phyloP scores from a whole-genome alignment of 148 eudicot genomes.

The Chenopodium formosanum region DNA sequence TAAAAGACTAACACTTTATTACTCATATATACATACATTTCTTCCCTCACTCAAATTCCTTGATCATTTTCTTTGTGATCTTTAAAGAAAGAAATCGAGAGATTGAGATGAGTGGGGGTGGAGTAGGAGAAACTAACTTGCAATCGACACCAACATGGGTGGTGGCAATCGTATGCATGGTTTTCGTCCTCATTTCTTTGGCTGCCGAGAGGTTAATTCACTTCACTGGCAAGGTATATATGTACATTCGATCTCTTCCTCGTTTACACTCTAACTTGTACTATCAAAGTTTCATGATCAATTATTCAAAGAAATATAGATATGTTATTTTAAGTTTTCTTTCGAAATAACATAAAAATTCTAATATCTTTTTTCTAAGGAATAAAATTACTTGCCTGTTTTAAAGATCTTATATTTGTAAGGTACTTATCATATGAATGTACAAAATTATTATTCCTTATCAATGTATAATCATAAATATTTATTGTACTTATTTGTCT shows the following conservation, averaged over 20 bases:
- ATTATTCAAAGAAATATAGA: no score
- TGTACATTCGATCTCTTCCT: no score
- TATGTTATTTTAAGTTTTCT: no score
- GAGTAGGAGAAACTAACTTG: slow-evolving; percentile 35
- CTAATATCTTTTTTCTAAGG: no score
- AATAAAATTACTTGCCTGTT: no score
- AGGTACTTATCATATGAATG: no score
- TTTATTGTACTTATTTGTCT: no score
- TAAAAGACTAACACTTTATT: neutral
- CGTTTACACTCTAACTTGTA: neutral
- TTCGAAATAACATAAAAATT: no score
- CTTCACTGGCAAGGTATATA: slow-evolving; percentile 46
- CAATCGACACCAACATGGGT: slow-evolving; percentile 67
- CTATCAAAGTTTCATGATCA: no score
- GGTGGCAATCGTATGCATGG: slow-evolving; percentile 49
- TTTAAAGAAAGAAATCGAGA: neutral
- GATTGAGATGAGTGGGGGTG: slow-evolving; percentile 23
- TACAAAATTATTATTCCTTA: no score
- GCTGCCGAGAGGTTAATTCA: slow-evolving; percentile 49
- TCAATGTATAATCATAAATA: no score
- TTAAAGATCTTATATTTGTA: no score
- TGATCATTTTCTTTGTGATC: neutral
- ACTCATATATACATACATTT: neutral
- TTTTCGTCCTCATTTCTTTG: slow-evolving; percentile 56
- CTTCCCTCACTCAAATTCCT: neutral